phyloP scores from a whole-genome alignment of 2,329 filamentous ascomycete genomes.

The Endocalyx cinctus region DNA sequence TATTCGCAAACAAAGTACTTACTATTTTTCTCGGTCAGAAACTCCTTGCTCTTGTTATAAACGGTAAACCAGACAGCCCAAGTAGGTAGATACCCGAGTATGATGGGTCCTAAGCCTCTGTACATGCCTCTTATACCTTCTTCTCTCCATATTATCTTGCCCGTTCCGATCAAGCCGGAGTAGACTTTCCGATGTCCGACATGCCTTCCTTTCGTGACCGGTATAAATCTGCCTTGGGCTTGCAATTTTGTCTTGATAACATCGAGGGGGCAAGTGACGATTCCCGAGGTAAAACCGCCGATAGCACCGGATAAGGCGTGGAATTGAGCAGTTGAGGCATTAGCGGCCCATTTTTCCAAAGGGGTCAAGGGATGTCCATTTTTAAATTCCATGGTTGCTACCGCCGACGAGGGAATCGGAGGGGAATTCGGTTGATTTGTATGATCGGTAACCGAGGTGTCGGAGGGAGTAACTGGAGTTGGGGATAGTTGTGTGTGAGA shows the following conservation, averaged over 20 bases:
- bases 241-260: conserved; percentile 99
- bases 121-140: conserved; percentile 91
- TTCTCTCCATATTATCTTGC: conserved; percentile 76
- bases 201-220: conserved; percentile 43
- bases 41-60: conserved; percentile 83
- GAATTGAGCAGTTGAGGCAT: conserved; percentile 60
- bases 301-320: conserved; percentile 83
- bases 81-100: conserved; percentile 91
- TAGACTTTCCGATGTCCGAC: conserved; percentile 62
- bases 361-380: conserved; percentile 31
- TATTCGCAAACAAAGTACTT: too few relatives aligned
- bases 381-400: conserved; percentile 24
- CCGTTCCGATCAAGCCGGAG: conserved; percentile 81
- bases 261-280: conserved; percentile 94
- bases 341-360: conserved; percentile 52
- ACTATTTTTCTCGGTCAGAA: conserved; percentile 65
- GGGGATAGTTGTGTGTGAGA: conserved; percentile 19
- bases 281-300: conserved; percentile 86
- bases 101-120: conserved; percentile 86
- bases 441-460: conserved; percentile 18
- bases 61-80: conserved; percentile 98
- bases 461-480: conserved; percentile 24
- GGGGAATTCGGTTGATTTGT: conserved; percentile 7
- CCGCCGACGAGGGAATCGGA: conserved; percentile 14
- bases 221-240: conserved; percentile 79